These are phyloP conservation scores for Styphnolobium japonicum DNA, from an alignment of 306 rosid species.

Conservation along the genomic window DNA sequence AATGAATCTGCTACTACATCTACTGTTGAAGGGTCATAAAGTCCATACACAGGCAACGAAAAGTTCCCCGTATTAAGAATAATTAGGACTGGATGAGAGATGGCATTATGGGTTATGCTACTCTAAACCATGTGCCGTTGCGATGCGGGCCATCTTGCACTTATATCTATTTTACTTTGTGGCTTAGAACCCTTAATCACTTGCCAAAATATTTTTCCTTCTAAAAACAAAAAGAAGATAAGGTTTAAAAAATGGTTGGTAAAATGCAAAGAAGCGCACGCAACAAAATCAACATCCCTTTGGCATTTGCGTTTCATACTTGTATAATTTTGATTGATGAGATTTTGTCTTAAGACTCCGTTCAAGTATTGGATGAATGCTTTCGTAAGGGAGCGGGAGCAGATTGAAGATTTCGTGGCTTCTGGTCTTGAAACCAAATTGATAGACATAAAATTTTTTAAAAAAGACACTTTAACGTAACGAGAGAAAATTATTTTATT, in stretches of 20 bases:
- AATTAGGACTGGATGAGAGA: neutral
- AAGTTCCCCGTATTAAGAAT: neutral
- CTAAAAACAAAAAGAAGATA: neutral
- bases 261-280: neutral
- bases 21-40: neutral
- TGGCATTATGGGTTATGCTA: neutral
- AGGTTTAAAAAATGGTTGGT: neutral
- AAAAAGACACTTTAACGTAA: too few relatives aligned
- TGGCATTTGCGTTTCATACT: neutral
- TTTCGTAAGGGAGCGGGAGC: neutral
- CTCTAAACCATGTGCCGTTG: neutral
- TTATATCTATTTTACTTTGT: neutral
- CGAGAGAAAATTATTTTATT: too few relatives aligned
- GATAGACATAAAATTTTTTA: neutral
- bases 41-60: neutral
- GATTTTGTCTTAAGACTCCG: neutral
- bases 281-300: neutral
- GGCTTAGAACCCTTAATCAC: neutral
- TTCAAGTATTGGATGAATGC: neutral
- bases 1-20: neutral
- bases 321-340: neutral
- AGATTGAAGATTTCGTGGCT: slow-evolving; percentile 9
- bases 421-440: neutral
- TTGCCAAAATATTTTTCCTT: neutral
- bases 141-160: neutral